Conservation (phyloP, 208 protist species). For the Trypanosoma vivax region DNA sequence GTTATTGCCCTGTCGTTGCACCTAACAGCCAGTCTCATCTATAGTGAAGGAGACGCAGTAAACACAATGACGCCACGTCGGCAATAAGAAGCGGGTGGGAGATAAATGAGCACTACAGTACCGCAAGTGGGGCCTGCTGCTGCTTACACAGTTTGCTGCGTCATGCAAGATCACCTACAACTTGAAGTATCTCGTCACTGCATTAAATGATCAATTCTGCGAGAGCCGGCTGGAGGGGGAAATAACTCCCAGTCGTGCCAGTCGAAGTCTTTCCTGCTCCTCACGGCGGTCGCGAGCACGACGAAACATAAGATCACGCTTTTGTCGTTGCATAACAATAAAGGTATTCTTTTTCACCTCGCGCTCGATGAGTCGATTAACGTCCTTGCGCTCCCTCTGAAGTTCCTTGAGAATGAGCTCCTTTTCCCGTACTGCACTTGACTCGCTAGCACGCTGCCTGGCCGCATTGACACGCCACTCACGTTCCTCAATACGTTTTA, state of each 20-base stretch:
- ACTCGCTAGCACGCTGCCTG: constrained; percentile 24
- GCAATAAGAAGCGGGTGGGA: too few relatives aligned
- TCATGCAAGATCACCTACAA: too few relatives aligned
- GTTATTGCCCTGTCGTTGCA: too few relatives aligned
- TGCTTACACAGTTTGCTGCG: too few relatives aligned
- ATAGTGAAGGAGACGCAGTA: too few relatives aligned
- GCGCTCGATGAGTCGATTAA: constrained; percentile 22
- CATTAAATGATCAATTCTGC: too few relatives aligned
- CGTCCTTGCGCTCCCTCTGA: constrained; percentile 15
- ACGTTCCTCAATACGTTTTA: constrained; percentile 55
- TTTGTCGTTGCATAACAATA: neutral
- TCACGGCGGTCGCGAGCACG: constrained; percentile 23
- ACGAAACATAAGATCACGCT: constrained; percentile 22
- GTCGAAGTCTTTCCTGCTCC: constrained; percentile 18
- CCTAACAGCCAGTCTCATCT: too few relatives aligned
- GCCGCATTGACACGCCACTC: constrained; percentile 34
- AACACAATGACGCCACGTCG: too few relatives aligned
- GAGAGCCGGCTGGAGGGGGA: too few relatives aligned
- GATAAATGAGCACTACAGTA: too few relatives aligned
- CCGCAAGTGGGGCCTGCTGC: too few relatives aligned
- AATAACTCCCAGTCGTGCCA: constrained; percentile 16
- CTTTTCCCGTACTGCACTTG: constrained; percentile 31
- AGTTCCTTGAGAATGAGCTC: constrained; percentile 30
- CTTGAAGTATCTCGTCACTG: too few relatives aligned
- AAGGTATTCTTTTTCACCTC: constrained; percentile 7